phyloP scores from a whole-genome alignment of 1,284 basidiomycete species.

The Ustilago bromivora region DNA sequence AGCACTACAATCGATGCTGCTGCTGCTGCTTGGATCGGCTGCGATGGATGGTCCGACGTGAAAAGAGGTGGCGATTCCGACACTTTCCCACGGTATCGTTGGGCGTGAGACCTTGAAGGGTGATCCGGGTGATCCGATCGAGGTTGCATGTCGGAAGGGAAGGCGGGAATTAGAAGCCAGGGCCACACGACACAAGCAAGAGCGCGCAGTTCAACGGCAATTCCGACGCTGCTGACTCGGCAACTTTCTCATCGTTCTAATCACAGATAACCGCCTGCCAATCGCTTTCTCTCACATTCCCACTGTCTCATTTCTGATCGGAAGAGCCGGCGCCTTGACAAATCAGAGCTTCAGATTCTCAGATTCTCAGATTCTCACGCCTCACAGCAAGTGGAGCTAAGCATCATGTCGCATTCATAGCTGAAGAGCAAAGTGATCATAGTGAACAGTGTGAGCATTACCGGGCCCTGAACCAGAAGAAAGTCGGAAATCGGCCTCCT shows the following conservation, averaged over 20 bases:
- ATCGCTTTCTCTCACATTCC: not conserved
- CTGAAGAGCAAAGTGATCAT: not conserved
- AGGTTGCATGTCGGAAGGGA: not conserved
- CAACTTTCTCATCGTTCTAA: slow-evolving; percentile 5
- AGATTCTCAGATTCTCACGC: too few relatives aligned
- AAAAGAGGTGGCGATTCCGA: not conserved
- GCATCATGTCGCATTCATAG: too few relatives aligned
- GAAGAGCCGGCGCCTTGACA: too few relatives aligned
- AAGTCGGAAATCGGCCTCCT: slow-evolving; percentile 9
- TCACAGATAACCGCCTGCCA: not conserved
- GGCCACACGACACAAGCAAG: not conserved
- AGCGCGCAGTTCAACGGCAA: not conserved
- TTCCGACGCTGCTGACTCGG: slow-evolving; percentile 13
- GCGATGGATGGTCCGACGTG: not conserved
- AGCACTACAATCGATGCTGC: too few relatives aligned
- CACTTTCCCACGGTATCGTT: not conserved
- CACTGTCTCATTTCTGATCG: too few relatives aligned
- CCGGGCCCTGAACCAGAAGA: not conserved
- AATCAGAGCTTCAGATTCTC: too few relatives aligned
- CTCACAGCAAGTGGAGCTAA: too few relatives aligned
- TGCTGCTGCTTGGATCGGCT: not conserved
- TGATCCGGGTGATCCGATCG: not conserved
- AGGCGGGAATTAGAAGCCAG: slow-evolving; percentile 2
- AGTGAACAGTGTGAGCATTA: not conserved
- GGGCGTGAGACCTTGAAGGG: too few relatives aligned